Evolutionary conservation across 1,284 basidiomycete species (phyloP).

Genomic region (Trichosporon sp.): DNA sequence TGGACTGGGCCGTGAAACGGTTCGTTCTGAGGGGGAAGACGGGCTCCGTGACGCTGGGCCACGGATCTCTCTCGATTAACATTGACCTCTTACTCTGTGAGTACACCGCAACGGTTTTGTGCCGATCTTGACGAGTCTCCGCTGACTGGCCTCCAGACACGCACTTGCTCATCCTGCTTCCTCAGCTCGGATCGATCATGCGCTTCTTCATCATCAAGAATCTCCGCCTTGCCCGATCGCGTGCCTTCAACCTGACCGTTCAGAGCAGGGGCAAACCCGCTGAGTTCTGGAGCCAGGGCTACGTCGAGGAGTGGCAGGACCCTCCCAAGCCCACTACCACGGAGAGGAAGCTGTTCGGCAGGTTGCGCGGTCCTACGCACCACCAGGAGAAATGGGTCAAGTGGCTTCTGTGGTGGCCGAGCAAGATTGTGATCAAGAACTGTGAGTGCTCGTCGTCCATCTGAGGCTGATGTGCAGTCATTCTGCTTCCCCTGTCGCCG

Average conservation of each 20-base stretch:
- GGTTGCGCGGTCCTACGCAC: slow-evolving; percentile 17
- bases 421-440: slow-evolving; percentile 55
- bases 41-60: slow-evolving; percentile 29
- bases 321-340: slow-evolving; percentile 55
- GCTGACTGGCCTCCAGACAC: slow-evolving; percentile 57
- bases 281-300: slow-evolving; percentile 73
- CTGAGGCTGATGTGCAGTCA: slow-evolving; percentile 52
- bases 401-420: slow-evolving; percentile 55
- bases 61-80: slow-evolving; percentile 24
- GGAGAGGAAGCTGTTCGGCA: slow-evolving; percentile 13
- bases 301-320: slow-evolving; percentile 77
- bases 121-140: background rate
- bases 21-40: slow-evolving; percentile 31
- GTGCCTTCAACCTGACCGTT: slow-evolving; percentile 70
- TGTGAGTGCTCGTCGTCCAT: slow-evolving; percentile 45
- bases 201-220: slow-evolving; percentile 74
- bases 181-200: slow-evolving; percentile 67
- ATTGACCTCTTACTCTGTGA: slow-evolving; percentile 42
- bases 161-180: slow-evolving; percentile 63
- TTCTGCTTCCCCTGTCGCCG: slow-evolving; percentile 62
- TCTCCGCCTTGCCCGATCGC: slow-evolving; percentile 66
- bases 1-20: slow-evolving; percentile 42
- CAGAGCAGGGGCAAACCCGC: slow-evolving; percentile 68
- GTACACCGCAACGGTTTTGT: too few species aligned
- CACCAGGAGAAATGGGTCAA: slow-evolving; percentile 38